Percentiles rank a stretch among this genome's conserved stretches.
Conservation (phyloP, 768 basidiomycete species). For the Sporobolomyces roseus region DNA sequence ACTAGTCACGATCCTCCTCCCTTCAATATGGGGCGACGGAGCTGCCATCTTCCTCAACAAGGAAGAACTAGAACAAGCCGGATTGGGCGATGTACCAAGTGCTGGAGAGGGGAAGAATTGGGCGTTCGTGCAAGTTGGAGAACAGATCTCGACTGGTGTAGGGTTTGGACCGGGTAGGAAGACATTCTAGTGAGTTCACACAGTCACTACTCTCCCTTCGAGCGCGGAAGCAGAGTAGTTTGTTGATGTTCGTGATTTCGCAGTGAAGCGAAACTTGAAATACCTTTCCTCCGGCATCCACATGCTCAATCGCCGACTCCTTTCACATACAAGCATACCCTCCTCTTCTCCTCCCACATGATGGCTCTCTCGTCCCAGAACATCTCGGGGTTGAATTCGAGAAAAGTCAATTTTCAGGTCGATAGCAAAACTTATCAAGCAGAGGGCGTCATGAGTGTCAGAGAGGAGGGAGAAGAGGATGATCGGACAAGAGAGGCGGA, state of each 20-base stretch:
- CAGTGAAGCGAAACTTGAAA: conserved; percentile 40
- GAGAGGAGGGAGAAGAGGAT: not conserved
- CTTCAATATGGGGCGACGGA: not conserved
- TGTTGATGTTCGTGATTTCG: not conserved
- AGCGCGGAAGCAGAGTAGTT: not conserved
- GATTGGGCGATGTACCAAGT: not conserved
- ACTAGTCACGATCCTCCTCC: conserved; percentile 28
- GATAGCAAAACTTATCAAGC: conserved; percentile 13
- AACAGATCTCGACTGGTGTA: conserved; percentile 29
- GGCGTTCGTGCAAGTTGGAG: conserved; percentile 22
- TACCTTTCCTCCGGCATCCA: conserved; percentile 29
- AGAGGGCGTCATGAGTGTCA: conserved; percentile 3
- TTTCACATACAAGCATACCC: conserved; percentile 27
- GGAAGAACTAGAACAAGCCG: not conserved
- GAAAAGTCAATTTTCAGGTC: conserved; percentile 5
- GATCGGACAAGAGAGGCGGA: not conserved
- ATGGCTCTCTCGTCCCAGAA: conserved; percentile 19
- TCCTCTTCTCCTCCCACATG: conserved; percentile 30
- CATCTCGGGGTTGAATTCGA: conserved; percentile 28
- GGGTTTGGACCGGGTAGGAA: conserved; percentile 9
- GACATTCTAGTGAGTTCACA: conserved; percentile 17
- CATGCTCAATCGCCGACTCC: not conserved
- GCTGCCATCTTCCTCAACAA: conserved; percentile 2
- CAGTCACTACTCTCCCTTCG: not conserved
- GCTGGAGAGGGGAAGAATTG: conserved; percentile 1